Conservation (phyloP, 2,329 filamentous ascomycete genomes). For the Diplodia intermedia region DNA sequence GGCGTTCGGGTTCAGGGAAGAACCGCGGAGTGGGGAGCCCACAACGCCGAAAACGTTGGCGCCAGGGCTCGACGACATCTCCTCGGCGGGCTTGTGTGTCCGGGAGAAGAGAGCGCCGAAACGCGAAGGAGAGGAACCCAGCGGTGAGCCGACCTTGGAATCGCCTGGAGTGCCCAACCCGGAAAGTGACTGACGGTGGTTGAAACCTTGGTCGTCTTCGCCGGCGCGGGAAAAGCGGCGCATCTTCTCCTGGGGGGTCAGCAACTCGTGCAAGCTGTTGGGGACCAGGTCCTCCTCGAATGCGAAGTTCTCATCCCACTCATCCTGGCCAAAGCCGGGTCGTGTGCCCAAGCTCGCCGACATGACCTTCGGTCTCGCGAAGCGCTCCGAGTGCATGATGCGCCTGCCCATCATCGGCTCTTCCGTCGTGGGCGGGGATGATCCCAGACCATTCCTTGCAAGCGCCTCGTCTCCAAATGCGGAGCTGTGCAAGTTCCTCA, state of each 20-base stretch:
- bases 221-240: slow-evolving; percentile 66
- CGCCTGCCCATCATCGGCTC: slow-evolving; percentile 68
- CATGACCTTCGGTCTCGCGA: slow-evolving; percentile 62
- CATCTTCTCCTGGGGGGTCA: slow-evolving; percentile 67
- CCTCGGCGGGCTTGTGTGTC: slow-evolving; percentile 57
- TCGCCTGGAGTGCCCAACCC: slow-evolving; percentile 57
- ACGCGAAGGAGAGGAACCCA: slow-evolving; percentile 66
- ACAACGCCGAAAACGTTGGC: slow-evolving; percentile 64
- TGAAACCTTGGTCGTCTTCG: slow-evolving; percentile 55
- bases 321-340: slow-evolving; percentile 54
- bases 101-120: slow-evolving; percentile 66
- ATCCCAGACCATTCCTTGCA: slow-evolving; percentile 53
- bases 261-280: slow-evolving; percentile 67
- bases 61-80: slow-evolving; percentile 47
- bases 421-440: slow-evolving; percentile 68
- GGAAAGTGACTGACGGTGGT: slow-evolving; percentile 56
- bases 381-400: slow-evolving; percentile 70
- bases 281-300: slow-evolving; percentile 93
- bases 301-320: slow-evolving; percentile 70
- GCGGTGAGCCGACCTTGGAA: slow-evolving; percentile 58
- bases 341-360: slow-evolving; percentile 65
- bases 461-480: slow-evolving; percentile 75
- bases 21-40: slow-evolving; percentile 70
- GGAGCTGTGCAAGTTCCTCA: slow-evolving; percentile 68
- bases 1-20: slow-evolving; percentile 58